Evolutionary conservation across 805 yeast species (phyloP), one percentile per base, ranked within the genome.

Genomic region (Sugiyamaella floridensis): DNA sequence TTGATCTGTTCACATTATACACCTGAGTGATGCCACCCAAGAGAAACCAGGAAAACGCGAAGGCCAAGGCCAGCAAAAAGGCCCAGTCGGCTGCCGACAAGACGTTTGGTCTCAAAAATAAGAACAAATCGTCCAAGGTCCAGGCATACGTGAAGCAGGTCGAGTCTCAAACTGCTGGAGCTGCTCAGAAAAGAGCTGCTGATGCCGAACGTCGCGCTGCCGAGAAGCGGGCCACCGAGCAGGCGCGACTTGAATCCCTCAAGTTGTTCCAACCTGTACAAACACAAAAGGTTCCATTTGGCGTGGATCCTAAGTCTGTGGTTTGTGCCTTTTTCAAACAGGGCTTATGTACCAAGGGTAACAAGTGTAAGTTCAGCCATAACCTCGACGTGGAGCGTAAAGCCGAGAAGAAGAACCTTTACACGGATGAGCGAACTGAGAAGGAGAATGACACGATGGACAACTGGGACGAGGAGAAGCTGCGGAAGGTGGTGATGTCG

Each of bases 301-400:
- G 99, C 50, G 97, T 89, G 55, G 98, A 93, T 71, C 99, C 99
- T 51, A 92, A 93, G 72, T 81, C 96, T 1, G 85, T 93, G 37
- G 71, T 93, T 18, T 93, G 99, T 79, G 86, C 87, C 53, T 82
- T 81, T 70, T 92, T 89, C 81, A 93, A 84, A 71, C 81, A 85
- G 60, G 89, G 96, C 22, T 76, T 77, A 48, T 93, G 99, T 79
- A 81, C 83, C 59, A 72, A 72, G 55, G 76, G 76, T 48, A 40
- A 58, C 37, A 77, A 80, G 63, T 93, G 99, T 81, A 93, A 90
- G 70, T 93, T 90, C 72, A 82, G 95, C 46, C 99, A 93, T 69
- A 95, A 93, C 67, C 70, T 87, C 66, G 77, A 80, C 55, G 79
- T 88, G 22, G 98, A 90, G 40, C 82, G 97, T 69, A 90, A 86